Evolutionary conservation across 2,329 filamentous ascomycete genomes (phyloP).

Genomic region (Cladosporium sp.): DNA sequence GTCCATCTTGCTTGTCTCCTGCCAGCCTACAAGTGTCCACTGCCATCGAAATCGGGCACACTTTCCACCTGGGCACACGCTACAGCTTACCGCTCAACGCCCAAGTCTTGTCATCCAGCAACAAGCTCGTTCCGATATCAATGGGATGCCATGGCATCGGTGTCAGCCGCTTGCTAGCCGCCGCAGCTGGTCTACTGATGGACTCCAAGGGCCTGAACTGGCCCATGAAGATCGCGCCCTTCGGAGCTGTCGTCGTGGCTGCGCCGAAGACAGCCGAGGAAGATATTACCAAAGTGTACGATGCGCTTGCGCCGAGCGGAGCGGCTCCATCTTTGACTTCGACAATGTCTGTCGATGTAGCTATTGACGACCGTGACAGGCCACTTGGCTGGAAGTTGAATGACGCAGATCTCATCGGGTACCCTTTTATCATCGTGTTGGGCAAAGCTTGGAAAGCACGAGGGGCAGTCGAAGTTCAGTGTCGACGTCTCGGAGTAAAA

Average conservation of each 20-base stretch:
- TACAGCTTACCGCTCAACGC: slow-evolving; percentile 76
- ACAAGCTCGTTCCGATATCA: slow-evolving; percentile 57
- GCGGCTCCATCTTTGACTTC: background rate
- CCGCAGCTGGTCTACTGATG: slow-evolving; percentile 70
- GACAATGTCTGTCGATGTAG: slow-evolving; percentile 47
- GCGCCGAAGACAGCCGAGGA: slow-evolving; percentile 14
- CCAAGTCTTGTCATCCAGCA: slow-evolving; percentile 44
- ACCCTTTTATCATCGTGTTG: slow-evolving; percentile 76
- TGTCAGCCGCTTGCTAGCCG: slow-evolving; percentile 82
- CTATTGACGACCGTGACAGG: slow-evolving; percentile 67
- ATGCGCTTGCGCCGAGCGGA: slow-evolving; percentile 44
- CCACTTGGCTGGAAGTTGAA: slow-evolving; percentile 78
- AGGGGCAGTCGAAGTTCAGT: slow-evolving; percentile 69
- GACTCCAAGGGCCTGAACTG: slow-evolving; percentile 77
- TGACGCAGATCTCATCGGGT: slow-evolving; percentile 86
- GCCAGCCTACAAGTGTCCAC: slow-evolving; percentile 63
- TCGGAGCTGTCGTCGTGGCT: slow-evolving; percentile 66
- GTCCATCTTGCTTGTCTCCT: slow-evolving; percentile 59
- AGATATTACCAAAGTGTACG: slow-evolving; percentile 51
- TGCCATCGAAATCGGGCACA: slow-evolving; percentile 89
- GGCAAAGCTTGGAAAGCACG: slow-evolving; percentile 64
- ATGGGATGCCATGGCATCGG: slow-evolving; percentile 99
- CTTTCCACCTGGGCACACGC: slow-evolving; percentile 85
- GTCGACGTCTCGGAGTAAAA: slow-evolving; percentile 61
- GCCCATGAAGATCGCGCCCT: slow-evolving; percentile 83